These are phyloP conservation scores for Moniliella sp. DNA, from an alignment of 1,284 basidiomycete species.

Conservation along the genomic window DNA sequence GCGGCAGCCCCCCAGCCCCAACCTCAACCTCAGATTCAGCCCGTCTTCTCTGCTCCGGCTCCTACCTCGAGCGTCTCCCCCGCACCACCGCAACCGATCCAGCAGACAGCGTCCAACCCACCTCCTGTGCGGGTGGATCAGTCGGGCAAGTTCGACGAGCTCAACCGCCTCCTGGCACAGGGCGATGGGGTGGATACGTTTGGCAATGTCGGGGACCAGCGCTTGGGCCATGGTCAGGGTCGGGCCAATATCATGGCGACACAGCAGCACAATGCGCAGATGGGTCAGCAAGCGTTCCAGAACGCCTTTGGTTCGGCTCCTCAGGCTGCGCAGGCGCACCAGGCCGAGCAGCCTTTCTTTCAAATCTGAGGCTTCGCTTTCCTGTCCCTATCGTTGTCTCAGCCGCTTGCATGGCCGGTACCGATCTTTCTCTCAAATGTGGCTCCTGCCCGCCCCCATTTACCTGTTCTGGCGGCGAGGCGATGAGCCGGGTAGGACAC, in stretches of 20 bases:
- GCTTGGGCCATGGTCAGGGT: slow-evolving; percentile 2
- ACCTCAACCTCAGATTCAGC: slow-evolving; percentile 1
- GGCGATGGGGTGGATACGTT: slow-evolving; percentile 32
- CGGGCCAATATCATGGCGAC: slow-evolving; percentile 5
- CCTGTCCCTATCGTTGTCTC: neutral
- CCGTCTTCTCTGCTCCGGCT: slow-evolving; percentile 3
- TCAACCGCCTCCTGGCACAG: slow-evolving; percentile 24
- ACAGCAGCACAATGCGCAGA: slow-evolving; percentile 6
- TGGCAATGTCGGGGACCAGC: slow-evolving; percentile 30
- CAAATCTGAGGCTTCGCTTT: neutral
- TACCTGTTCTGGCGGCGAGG: neutral
- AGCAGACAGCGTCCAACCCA: slow-evolving; percentile 7
- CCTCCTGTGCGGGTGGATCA: slow-evolving; percentile 9
- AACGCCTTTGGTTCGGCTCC: slow-evolving; percentile 6
- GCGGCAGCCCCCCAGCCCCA: slow-evolving; percentile 6
- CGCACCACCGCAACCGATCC: slow-evolving; percentile 4
- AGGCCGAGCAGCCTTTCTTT: slow-evolving; percentile 2
- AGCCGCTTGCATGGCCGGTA: neutral
- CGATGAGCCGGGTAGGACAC: neutral
- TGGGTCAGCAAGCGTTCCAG: neutral
- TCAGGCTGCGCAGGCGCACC: slow-evolving; percentile 8
- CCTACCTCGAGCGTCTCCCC: slow-evolving; percentile 3
- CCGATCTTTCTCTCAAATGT: neutral
- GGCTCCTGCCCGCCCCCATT: neutral
- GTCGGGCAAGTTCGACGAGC: slow-evolving; percentile 14